Evolutionary conservation across 2,329 filamentous ascomycete genomes (phyloP), one percentile per base, ranked within the genome.

Genomic region (Exserohilum turcica): DNA sequence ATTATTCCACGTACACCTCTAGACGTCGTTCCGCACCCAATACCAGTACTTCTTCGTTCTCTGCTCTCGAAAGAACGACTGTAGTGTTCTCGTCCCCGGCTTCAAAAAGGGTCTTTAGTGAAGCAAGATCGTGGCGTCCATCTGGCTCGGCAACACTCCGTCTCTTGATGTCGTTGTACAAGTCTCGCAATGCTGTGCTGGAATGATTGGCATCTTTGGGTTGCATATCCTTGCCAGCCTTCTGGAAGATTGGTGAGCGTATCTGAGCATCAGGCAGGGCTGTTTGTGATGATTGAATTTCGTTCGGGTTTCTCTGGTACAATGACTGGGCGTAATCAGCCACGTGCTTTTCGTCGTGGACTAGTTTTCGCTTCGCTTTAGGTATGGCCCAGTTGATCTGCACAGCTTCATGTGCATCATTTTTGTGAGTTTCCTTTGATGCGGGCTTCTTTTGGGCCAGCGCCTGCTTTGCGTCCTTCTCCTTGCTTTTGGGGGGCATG

Each of bases 81-180:
- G 51, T 47, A 35, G 33, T 5, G 19, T 52, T 40, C 3, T 45
- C 18, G 12, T 36, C 36, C 1, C 32, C 31, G 10, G 28, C 16
- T 16, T 15, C n/a, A n/a, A 54, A 57, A 4, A 24, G 16, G 9
- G 19, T 8, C 6, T 39, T 24, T 4, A 59, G 48, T 28, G 19
- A 32, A 13, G 16, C 18, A 15, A 21, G 3, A 8, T 21, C 29
- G 18, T 55, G 31, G 6, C 10, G n/a, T 12, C 28, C 6, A 6
- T 33, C 36, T 8, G 37, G 21, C 2, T 31, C 18, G 13, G 2
- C 10, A 2, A 12, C 19, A n/a, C 52, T 51, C 9, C n/a, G 18
- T 6, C 12, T 39, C 28, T 57, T 58, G 15, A 60, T 56, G 1
- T 29, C 12, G n/a, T 54, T 49, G 24, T 47, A 59, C 2, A 61